Evolutionary conservation across 495 filamentous ascomycete species (phyloP).

Genomic region (Aspergillus biplanus): DNA sequence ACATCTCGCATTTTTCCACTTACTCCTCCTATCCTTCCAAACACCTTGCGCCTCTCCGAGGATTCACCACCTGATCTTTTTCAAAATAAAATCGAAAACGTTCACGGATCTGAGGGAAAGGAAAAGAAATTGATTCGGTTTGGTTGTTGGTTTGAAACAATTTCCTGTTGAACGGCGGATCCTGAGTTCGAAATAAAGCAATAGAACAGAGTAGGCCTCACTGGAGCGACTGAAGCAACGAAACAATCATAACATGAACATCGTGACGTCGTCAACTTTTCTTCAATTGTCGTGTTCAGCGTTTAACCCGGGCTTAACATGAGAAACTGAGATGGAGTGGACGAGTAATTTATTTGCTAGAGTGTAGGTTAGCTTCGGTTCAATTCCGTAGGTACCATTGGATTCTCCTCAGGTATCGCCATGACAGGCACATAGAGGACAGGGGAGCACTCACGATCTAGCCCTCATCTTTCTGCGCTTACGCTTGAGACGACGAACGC

Average conservation of each 20-base stretch:
- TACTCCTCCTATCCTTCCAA: constrained; percentile 15
- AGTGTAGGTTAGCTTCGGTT: constrained; percentile 33
- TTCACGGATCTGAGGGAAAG: constrained; percentile 38
- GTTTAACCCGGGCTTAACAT: constrained; percentile 48
- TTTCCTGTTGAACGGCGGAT: constrained; percentile 39
- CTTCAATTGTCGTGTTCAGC: constrained; percentile 46
- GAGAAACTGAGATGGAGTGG: constrained; percentile 63
- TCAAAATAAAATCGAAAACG: constrained; percentile 30
- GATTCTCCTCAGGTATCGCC: background rate
- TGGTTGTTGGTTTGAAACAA: constrained; percentile 14
- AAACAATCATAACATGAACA: constrained; percentile 38
- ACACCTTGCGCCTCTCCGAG: constrained; percentile 43
- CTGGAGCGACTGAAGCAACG: constrained; percentile 33
- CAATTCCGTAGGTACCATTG: background rate
- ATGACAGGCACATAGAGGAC: background rate
- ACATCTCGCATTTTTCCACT: constrained; percentile 24
- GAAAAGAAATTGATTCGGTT: constrained; percentile 18
- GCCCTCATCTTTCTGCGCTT: constrained; percentile 99
- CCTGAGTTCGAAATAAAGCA: constrained; percentile 38
- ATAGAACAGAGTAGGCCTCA: constrained; percentile 24
- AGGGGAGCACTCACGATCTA: constrained; percentile 67
- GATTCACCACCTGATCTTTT: constrained; percentile 23
- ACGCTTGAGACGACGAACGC: constrained; percentile 94
- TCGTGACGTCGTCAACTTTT: constrained; percentile 42
- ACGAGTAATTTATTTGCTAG: constrained; percentile 75